Evolutionary conservation across 208 protist genomes (phyloP), one percentile per base, ranked within the genome.

Genomic region (Leishmania aethiopica): DNA sequence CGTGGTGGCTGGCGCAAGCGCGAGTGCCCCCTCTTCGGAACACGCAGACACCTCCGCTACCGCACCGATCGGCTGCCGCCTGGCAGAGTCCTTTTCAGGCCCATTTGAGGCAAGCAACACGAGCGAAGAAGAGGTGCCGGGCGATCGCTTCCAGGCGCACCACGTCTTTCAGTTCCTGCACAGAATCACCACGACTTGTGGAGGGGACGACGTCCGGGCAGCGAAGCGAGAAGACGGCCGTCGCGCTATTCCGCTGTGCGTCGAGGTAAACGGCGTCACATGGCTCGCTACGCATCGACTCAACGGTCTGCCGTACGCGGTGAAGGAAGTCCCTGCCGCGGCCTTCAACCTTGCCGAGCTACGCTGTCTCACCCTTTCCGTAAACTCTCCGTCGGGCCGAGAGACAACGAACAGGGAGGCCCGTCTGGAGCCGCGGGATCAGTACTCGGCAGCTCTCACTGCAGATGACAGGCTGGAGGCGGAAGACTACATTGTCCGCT

Each of bases 151-250:
- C 77, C 83, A 84, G 45, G 76, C 83, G 37, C 91, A 92, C 79
- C 91, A 94, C 64, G 81, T 75, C 19, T 94, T 91, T 79, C 89
- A 94, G 84, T 94, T 93, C 71, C 60, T 89, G 25, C 89, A 93
- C 83, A 82, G 69, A 47, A 53, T 91, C 11, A 15, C 47, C 2
- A 51, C 72, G 72, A 32, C 49, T 25, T 62, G 47, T 22, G 32
- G 51, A 40, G 59, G 74, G 17, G 72, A 79, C 11, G 75, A 60
- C 37, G 32, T 84, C 37, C 73, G 67, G 40, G 72, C 74, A 79
- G 80, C 83, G 77, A n/a, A 28, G 32, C 28, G 1, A 28, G 71
- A 37, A 5, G 5, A 40, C 10, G 59, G 10, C 22, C 59, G 70
- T 25, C 75, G 77, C 55, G 60, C 81, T 2, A 74, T 88, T 25